A percentile compares a stretch with the other conserved stretches of the same genome.
Conservation (phyloP, 179 eudicot genomes). For the Drosera spatulata region DNA sequence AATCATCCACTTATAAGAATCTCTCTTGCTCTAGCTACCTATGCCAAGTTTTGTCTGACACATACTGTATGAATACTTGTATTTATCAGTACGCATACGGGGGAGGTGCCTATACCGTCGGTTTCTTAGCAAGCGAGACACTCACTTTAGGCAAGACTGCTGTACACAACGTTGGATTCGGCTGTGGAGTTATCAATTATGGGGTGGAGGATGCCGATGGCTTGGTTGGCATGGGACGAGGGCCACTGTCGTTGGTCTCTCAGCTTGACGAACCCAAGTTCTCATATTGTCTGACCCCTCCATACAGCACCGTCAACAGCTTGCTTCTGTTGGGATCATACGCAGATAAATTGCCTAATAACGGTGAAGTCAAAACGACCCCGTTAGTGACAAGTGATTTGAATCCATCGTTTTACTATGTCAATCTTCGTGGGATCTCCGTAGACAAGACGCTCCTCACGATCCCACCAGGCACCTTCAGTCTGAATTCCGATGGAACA, state of each 20-base stretch:
- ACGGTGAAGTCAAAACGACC: not conserved
- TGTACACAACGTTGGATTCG: not conserved
- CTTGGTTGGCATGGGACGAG: not conserved
- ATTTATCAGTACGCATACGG: not conserved
- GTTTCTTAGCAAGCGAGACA: not conserved
- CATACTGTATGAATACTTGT: not conserved
- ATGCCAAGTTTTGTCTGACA: slow-evolving; percentile 2
- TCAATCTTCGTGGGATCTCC: not conserved
- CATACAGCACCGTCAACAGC: not conserved
- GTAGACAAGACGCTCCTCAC: not conserved
- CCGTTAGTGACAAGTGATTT: not conserved
- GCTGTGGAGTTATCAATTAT: not conserved
- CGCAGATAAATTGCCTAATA: not conserved
- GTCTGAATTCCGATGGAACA: too few species aligned
- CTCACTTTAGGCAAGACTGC: not conserved
- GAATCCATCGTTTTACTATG: not conserved
- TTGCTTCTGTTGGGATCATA: not conserved
- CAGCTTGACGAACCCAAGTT: not conserved
- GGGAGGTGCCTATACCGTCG: not conserved
- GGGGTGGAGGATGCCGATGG: not conserved
- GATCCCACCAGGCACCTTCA: too few species aligned
- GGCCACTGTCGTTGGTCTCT: not conserved
- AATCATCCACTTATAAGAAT: slow-evolving; percentile 4
- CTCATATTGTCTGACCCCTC: not conserved
- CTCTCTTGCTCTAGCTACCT: slow-evolving; percentile 6